phyloP scores from a whole-genome alignment of 768 basidiomycete species.

The Mrakia hoshinonis region DNA sequence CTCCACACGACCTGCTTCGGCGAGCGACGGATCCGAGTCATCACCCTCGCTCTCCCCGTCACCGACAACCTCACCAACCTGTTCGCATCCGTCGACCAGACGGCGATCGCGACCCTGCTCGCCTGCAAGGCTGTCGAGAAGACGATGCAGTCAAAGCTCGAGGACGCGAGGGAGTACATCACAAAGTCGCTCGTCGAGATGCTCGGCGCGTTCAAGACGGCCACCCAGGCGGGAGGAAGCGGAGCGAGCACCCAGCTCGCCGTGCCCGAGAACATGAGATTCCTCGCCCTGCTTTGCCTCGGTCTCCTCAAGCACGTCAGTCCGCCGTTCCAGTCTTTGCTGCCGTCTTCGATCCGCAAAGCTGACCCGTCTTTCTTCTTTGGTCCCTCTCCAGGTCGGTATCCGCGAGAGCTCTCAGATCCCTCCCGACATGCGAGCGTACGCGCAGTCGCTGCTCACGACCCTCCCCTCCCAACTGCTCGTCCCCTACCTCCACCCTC shows the following conservation, averaged over 20 bases:
- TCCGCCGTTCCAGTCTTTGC: conserved; percentile 8
- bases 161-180: conserved; percentile 78
- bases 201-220: conserved; percentile 79
- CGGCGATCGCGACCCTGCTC: conserved; percentile 71
- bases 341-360: no score
- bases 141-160: conserved; percentile 71
- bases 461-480: conserved; percentile 84
- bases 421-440: conserved; percentile 89
- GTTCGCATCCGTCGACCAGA: conserved; percentile 80
- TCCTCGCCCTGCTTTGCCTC: conserved; percentile 81
- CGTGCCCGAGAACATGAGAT: conserved; percentile 85
- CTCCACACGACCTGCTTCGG: conserved; percentile 89
- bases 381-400: conserved; percentile 55
- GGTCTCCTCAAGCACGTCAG: conserved; percentile 87
- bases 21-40: conserved; percentile 82
- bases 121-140: conserved; percentile 91
- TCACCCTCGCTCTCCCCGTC: conserved; percentile 78
- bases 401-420: conserved; percentile 93
- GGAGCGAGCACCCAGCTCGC: conserved; percentile 91
- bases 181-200: conserved; percentile 77
- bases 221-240: conserved; percentile 86
- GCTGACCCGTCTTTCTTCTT: not conserved
- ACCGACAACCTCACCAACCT: conserved; percentile 80
- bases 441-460: conserved; percentile 84
- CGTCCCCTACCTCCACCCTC: conserved; percentile 87